Percentiles rank a stretch among this genome's conserved stretches.
Evolutionary conservation across 148 eudicot species (phyloP).

Genomic region (Camellia lanceoleosa): DNA sequence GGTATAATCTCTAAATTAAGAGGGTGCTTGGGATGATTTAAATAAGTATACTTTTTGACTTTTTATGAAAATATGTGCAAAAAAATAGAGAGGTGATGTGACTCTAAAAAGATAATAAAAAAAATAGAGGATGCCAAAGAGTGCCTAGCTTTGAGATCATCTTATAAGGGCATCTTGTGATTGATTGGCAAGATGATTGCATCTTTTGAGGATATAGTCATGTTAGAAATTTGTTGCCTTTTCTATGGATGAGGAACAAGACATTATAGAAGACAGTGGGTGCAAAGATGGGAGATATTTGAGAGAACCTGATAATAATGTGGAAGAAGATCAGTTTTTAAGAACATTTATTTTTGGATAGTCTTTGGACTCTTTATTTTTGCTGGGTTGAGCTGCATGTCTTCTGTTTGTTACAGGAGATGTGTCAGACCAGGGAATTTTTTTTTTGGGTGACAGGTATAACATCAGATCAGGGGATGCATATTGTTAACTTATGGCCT

Average conservation of each 20-base stretch:
- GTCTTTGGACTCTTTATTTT: not conserved
- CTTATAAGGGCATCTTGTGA: not conserved
- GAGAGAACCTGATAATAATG: not conserved
- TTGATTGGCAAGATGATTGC: not conserved
- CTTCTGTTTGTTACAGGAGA: not conserved
- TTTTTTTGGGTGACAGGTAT: too few relatives aligned
- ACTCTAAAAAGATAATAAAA: too few relatives aligned
- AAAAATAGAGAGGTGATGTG: too few relatives aligned
- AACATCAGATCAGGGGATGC: too few relatives aligned
- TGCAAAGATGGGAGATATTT: not conserved
- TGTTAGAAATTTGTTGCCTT: not conserved
- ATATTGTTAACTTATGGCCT: too few relatives aligned
- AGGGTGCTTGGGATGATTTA: too few relatives aligned
- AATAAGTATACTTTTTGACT: too few relatives aligned
- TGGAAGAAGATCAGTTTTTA: not conserved
- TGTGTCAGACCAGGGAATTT: not conserved
- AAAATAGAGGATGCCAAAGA: too few relatives aligned
- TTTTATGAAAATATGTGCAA: too few relatives aligned
- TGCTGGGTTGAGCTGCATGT: not conserved
- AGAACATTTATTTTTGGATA: not conserved
- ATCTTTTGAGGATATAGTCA: not conserved
- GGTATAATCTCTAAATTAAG: too few relatives aligned
- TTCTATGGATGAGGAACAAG: not conserved
- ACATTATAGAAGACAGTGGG: not conserved
- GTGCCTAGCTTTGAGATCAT: too few relatives aligned